Conservation (phyloP, 768 basidiomycete species). For the Rhodotorula taiwanensis region DNA sequence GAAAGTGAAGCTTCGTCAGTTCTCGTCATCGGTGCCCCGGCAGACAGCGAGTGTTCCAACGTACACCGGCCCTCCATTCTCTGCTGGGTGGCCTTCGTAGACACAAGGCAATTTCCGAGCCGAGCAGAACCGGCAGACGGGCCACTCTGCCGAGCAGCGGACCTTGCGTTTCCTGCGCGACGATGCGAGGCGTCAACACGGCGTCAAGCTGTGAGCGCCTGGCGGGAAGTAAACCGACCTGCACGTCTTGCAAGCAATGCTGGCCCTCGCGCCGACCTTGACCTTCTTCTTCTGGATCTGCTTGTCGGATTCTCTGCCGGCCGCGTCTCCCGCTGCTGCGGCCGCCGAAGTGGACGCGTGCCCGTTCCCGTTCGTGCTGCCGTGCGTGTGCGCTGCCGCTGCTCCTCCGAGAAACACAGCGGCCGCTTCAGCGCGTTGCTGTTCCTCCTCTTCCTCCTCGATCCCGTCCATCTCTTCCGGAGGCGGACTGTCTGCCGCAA, state of each 20-base stretch:
- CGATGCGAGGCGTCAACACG: background rate
- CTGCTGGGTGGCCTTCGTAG: constrained; percentile 33
- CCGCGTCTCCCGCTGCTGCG: background rate
- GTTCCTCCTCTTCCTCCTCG: background rate
- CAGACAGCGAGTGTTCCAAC: too few species aligned
- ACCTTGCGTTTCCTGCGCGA: constrained; percentile 34
- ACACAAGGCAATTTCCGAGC: constrained; percentile 9
- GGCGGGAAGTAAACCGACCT: constrained; percentile 9
- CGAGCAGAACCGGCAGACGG: constrained; percentile 26
- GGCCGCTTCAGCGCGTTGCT: background rate
- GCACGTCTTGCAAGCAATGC: constrained; percentile 36
- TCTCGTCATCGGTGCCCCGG: too few species aligned
- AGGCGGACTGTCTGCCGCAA: too few species aligned
- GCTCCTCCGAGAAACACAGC: background rate
- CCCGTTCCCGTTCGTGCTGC: background rate
- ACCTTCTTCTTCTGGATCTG: constrained; percentile 26
- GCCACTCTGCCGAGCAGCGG: constrained; percentile 34
- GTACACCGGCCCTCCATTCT: constrained; percentile 15
- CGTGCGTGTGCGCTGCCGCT: background rate
- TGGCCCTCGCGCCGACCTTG: constrained; percentile 31
- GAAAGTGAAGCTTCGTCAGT: too few species aligned
- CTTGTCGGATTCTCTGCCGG: background rate
- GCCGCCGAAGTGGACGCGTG: background rate
- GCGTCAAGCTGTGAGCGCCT: too few species aligned
- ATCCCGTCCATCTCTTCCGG: background rate